Evolutionary conservation across 1,284 basidiomycete species (phyloP).

Genomic region (Ustilago tritici): DNA sequence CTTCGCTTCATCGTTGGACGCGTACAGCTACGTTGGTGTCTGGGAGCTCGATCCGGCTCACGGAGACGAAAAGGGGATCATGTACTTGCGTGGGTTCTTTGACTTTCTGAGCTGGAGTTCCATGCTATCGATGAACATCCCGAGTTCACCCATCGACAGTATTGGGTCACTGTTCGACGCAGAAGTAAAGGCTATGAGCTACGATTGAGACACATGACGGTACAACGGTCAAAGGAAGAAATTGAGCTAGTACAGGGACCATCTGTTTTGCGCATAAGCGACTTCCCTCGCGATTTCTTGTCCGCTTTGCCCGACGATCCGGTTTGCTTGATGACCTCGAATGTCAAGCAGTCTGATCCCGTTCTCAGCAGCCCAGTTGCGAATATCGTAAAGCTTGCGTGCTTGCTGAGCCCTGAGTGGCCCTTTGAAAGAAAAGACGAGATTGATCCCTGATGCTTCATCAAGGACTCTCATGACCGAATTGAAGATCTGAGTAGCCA

Average conservation of each 20-base stretch:
- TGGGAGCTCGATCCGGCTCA: constrained; percentile 7
- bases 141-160: not conserved
- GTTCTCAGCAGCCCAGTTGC: constrained; percentile 14
- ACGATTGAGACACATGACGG: not conserved
- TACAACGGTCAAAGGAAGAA: no score
- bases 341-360: constrained; percentile 13
- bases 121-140: not conserved
- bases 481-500: constrained; percentile 17
- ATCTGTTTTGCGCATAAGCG: not conserved
- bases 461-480: constrained; percentile 7
- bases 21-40: not conserved
- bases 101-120: not conserved
- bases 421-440: constrained; percentile 19
- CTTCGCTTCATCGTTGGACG: not conserved
- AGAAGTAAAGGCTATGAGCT: not conserved
- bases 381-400: not conserved
- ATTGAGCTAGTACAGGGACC: no score
- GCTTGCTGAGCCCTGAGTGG: constrained; percentile 3
- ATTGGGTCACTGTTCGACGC: not conserved
- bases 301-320: no score
- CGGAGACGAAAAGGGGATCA: not conserved
- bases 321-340: not conserved
- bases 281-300: no score
- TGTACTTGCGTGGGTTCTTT: constrained; percentile 15
- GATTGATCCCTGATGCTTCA: not conserved